Evolutionary conservation across 1,139 yeast species (phyloP), one percentile per base, ranked within the genome.

Genomic region (Kurtzmaniella quercitrusa): DNA sequence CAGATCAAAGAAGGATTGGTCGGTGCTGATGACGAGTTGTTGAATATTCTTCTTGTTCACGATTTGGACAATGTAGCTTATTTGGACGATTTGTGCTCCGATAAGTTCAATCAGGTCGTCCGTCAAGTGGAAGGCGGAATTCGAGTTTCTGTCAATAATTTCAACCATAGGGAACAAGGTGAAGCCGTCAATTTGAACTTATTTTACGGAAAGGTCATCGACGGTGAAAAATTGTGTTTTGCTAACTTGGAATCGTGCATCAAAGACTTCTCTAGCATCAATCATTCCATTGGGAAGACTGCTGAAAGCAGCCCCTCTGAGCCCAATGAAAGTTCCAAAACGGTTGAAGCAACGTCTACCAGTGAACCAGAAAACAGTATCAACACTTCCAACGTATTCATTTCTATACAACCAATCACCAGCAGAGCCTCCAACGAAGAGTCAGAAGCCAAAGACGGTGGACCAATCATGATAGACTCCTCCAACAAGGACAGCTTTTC

Each of bases 111-210:
- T 55, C 74, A 76, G 45, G 97, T 89, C n/a, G 82, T 90, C 84
- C 77, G 77, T 50, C 97, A 91, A 63, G 97, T 91, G 14, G 96
- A 91, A 60, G 97, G 96, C 33, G 91, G 89, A 11, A 89, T 84
- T 39, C 71, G 77, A 43, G 77, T 82, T 14, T 70, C 72, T 48
- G 79, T 82, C 8, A 74, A 72, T 54, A 77, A 80, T 64, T 68
- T 66, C 51, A 66, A 75, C 65, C 75, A 79, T 55, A 65, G 77
- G 57, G 45, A 50, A 45, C 56, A 37, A 23, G 18, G 10, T 11
- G 16, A 12, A 31, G 36, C 18, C 6, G 60, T 56, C 39, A 77
- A 79, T 46, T 74, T 91, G 58, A 85, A 85, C 51, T 63, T 88
- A 55, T 88, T 90, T 58, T 70, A 76, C 40, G 97, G 98, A 8